Evolutionary conservation across 1,284 basidiomycete genomes (phyloP).

Genomic region (Tilletia walkeri): DNA sequence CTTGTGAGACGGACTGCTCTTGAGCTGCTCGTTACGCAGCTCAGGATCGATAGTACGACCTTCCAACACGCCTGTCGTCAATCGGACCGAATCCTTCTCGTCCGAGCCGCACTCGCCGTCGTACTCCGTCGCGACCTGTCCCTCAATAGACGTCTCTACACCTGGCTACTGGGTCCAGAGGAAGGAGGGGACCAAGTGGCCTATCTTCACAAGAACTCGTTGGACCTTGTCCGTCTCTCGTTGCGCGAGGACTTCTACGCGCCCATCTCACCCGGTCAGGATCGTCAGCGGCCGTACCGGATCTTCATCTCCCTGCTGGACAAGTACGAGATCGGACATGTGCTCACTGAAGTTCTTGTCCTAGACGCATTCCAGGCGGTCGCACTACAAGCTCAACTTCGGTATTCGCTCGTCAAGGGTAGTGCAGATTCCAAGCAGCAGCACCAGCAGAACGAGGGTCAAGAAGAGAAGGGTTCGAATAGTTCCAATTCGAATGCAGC

Average conservation of each 20-base stretch:
- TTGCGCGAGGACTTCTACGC: conserved; percentile 33
- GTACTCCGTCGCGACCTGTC: conserved; percentile 82
- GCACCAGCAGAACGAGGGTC: not conserved
- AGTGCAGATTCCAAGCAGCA: not conserved
- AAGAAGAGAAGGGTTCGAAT: too few species aligned
- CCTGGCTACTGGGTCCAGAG: conserved; percentile 79
- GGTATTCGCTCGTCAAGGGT: not conserved
- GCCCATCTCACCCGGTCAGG: conserved; percentile 55
- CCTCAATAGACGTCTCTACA: conserved; percentile 85
- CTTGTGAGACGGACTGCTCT: conserved; percentile 56
- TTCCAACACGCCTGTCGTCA: conserved; percentile 27
- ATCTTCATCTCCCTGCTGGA: conserved; percentile 92
- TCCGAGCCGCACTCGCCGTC: conserved; percentile 42
- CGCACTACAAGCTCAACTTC: conserved; percentile 66
- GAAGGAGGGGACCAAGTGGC: conserved; percentile 61
- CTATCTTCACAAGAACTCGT: conserved; percentile 34
- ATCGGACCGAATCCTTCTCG: conserved; percentile 39
- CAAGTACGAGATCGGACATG: conserved; percentile 90
- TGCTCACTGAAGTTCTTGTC: conserved; percentile 73
- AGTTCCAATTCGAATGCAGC: not conserved
- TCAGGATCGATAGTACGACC: conserved; percentile 36
- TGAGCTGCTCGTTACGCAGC: conserved; percentile 45
- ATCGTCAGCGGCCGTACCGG: conserved; percentile 75
- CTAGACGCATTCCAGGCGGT: conserved; percentile 73
- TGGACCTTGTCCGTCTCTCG: conserved; percentile 32